A percentile compares a stretch with the other conserved stretches of the same genome.
These are phyloP conservation scores for Calocera cornea DNA, from an alignment of 768 basidiomycete genomes.

Conservation along the genomic window DNA sequence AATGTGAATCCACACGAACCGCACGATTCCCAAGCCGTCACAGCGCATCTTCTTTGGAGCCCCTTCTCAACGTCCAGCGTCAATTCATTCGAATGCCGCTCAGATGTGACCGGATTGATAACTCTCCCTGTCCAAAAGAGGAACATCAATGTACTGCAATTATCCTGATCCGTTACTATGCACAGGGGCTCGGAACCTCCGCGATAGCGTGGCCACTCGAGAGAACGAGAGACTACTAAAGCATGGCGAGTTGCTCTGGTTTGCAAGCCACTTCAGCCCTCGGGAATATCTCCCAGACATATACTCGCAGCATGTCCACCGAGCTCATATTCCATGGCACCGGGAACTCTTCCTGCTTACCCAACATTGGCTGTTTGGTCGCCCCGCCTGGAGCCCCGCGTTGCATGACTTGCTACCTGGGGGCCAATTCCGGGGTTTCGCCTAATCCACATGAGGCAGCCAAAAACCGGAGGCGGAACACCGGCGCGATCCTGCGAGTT, in stretches of 20 bases:
- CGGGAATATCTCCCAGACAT: slow-evolving; percentile 6
- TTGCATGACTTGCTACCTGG: slow-evolving; percentile 43
- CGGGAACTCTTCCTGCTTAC: slow-evolving; percentile 62
- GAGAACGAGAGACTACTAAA: not conserved
- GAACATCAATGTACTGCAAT: too few relatives aligned
- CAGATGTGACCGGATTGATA: too few relatives aligned
- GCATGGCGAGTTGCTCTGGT: not conserved
- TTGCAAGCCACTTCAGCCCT: not conserved
- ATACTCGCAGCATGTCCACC: slow-evolving; percentile 13
- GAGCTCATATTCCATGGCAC: slow-evolving; percentile 77
- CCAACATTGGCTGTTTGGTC: slow-evolving; percentile 55
- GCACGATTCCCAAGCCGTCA: not conserved
- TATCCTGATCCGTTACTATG: too few relatives aligned
- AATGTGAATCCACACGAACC: not conserved
- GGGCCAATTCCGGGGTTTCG: slow-evolving; percentile 29
- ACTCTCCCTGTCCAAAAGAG: too few relatives aligned
- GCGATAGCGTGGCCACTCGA: too few relatives aligned
- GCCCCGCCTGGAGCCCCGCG: slow-evolving; percentile 37
- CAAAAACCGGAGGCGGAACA: slow-evolving; percentile 77
- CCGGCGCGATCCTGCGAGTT: slow-evolving; percentile 52
- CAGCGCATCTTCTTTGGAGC: not conserved
- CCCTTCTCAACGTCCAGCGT: too few relatives aligned
- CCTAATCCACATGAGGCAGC: slow-evolving; percentile 55
- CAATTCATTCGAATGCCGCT: too few relatives aligned
- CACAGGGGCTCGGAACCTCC: too few relatives aligned